Conservation (phyloP, 31 red algal genomes). For the Bonnemaisonia californica region DNA sequence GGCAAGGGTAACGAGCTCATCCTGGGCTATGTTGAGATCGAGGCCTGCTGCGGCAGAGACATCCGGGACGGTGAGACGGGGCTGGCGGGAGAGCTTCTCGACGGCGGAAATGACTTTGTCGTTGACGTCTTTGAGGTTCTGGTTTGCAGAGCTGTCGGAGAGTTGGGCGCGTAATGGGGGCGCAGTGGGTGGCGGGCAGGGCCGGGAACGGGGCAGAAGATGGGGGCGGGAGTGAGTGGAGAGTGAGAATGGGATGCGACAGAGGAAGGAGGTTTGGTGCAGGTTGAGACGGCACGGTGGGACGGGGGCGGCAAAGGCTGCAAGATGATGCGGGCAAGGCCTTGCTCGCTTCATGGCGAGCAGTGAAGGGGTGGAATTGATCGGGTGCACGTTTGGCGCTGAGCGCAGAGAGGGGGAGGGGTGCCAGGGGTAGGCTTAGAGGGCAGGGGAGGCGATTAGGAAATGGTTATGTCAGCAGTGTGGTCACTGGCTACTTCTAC, state of each 20-base stretch:
- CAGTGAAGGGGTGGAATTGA: no score
- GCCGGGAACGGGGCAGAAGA: not conserved
- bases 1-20: slow-evolving; percentile 58
- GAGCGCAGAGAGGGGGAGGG: no score
- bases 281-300: not conserved
- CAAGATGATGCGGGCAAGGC: not conserved
- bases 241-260: not conserved
- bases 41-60: slow-evolving; percentile 63
- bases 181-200: no score
- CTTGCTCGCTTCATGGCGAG: not conserved
- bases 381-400: no score
- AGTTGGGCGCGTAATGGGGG: not conserved
- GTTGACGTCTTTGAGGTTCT: slow-evolving; percentile 37
- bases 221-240: not conserved
- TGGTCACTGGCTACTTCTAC: no score
- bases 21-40: slow-evolving; percentile 29
- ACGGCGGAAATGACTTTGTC: slow-evolving; percentile 49
- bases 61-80: slow-evolving; percentile 72
- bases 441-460: not conserved
- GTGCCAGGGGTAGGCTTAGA: no score
- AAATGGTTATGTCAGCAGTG: not conserved
- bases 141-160: not conserved
- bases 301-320: not conserved
- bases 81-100: slow-evolving; percentile 37
- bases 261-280: not conserved